Base-by-base conservation (phyloP, 2,329 filamentous ascomycete species). In the Westerdykella aurantiaca region DNA sequence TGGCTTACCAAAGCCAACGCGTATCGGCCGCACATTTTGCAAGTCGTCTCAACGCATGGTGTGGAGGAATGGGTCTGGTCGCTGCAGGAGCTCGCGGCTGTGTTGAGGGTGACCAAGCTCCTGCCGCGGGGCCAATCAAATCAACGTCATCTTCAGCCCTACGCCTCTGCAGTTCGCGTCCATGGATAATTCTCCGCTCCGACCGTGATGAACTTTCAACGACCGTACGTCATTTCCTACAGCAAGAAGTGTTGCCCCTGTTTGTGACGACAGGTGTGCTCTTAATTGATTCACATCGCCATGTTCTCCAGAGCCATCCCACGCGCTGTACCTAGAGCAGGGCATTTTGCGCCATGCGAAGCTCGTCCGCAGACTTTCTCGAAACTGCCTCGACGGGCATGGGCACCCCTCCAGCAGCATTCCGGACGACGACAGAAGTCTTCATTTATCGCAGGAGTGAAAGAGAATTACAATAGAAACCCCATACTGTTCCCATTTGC, bases 1-100 rank as follows among this genome's bases (percentile, higher is more conserved):
- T 16, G n/a, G 68, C 75, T 48, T 70, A 81, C 80, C 69, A 82
- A 69, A 38, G 77, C 76, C 49, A 86, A 63, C 17, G 75, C 80
- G 61, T 86, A 86, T 46, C 83, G 74, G 14, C 83, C 83, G 62
- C 83, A 86, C 83, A 86, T 86, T 14, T 14, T 56, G 45, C 6
- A 29, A 29, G n/a, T 10, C 31, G 25, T 6, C 18, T 54, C 47
- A 59, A 44, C 31, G 29, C 58, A 62, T 60, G 25, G 41, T 37
- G 44, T 46, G 12, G 31, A 41, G 31, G 29, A 37, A 14, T 13
- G 25, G 33, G 40, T n/a, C n/a, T n/a, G n/a, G n/a, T n/a, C 11
- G 25, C 2, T 4, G 25, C 25, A 5, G 25, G 9, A 29, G 25
- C 25, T 29, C 25, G 11, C 7, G 10, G 25, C 25, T 29, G 25